Conservation (phyloP, 192 early-diverging fungal species). For the Backusella sp. region DNA sequence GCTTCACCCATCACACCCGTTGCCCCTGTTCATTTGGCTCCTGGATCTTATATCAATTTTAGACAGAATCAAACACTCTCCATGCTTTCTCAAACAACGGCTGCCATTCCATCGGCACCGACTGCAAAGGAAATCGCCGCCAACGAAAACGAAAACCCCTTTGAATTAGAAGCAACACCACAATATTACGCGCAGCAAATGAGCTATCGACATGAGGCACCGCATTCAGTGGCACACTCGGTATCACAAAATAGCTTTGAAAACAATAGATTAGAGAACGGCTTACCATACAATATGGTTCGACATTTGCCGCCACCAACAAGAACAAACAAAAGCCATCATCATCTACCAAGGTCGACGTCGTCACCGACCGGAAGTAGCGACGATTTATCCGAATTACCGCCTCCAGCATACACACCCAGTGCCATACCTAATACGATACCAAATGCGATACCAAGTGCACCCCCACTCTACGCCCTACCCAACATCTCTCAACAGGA, state of each 20-base stretch:
- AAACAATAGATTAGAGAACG: background rate
- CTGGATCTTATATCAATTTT: background rate
- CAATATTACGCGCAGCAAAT: background rate
- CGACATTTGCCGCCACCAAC: background rate
- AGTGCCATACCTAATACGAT: background rate
- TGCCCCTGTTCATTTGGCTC: background rate
- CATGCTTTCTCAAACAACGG: background rate
- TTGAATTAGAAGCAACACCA: background rate
- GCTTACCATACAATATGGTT: background rate
- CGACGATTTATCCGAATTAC: slow-evolving; percentile 5
- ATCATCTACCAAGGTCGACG: background rate
- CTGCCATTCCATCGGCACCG: slow-evolving; percentile 18
- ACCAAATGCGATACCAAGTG: slow-evolving; percentile 13
- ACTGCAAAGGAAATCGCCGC: slow-evolving; percentile 15
- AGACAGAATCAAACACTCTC: background rate
- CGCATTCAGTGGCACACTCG: background rate
- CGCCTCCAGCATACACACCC: slow-evolving; percentile 20
- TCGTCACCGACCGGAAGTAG: background rate
- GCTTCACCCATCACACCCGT: background rate
- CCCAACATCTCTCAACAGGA: background rate
- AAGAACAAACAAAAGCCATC: background rate
- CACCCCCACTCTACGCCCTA: background rate
- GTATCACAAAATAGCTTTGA: background rate
- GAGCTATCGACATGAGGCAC: background rate
- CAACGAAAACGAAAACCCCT: background rate